Conservation (phyloP, 495 filamentous ascomycete genomes). For the Penicillium parvum region DNA sequence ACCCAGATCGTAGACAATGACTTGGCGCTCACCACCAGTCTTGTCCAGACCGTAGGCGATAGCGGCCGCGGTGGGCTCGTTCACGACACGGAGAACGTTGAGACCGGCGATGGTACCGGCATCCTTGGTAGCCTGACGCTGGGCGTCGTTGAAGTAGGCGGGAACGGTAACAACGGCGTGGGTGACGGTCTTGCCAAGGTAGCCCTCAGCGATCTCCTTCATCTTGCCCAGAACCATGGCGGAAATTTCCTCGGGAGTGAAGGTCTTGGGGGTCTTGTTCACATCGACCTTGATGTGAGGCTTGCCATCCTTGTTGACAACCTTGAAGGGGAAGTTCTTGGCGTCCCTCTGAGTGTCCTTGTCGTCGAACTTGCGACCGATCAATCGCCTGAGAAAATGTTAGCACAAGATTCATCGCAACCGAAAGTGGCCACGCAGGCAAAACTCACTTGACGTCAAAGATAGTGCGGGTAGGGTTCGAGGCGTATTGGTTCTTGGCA, state of each 20-base stretch:
- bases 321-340: conserved; percentile 91
- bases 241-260: conserved; percentile 81
- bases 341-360: conserved; percentile 79
- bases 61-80: conserved; percentile 93
- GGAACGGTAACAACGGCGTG: conserved; percentile 96
- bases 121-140: conserved; percentile 97
- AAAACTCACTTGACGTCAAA: conserved; percentile 85
- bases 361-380: conserved; percentile 84
- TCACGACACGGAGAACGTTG: conserved; percentile 93
- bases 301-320: conserved; percentile 76
- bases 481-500: conserved; percentile 97
- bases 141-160: conserved; percentile 97
- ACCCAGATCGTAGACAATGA: conserved; percentile 97
- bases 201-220: conserved; percentile 90
- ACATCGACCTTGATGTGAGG: conserved; percentile 76
- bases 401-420: conserved; percentile 1
- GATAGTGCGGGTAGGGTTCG: conserved; percentile 84
- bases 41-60: conserved; percentile 95
- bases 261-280: conserved; percentile 64
- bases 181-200: conserved; percentile 86
- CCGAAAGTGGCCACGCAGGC: conserved; percentile 3
- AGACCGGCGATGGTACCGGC: conserved; percentile 93
- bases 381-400: conserved; percentile 62
- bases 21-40: conserved; percentile 79
- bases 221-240: conserved; percentile 85